phyloP scores from a whole-genome alignment of 768 basidiomycete species.

The Scleroderma citrinum region DNA sequence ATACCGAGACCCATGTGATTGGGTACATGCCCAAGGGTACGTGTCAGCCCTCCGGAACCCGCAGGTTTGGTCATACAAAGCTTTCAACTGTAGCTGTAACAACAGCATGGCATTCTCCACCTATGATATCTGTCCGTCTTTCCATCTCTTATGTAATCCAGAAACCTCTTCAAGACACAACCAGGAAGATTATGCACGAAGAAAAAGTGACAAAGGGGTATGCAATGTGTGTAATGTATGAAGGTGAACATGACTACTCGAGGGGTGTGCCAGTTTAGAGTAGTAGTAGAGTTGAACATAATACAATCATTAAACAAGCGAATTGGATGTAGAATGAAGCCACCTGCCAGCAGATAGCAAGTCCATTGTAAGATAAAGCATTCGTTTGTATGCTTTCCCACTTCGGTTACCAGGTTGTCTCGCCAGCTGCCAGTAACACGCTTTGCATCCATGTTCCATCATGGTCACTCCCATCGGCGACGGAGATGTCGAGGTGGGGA shows the following conservation, averaged over 20 bases:
- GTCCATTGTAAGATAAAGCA: too few species aligned
- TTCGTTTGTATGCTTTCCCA: too few species aligned
- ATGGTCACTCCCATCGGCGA: constrained; percentile 34
- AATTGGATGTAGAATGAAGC: constrained; percentile 5
- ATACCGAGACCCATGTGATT: too few species aligned
- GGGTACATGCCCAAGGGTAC: too few species aligned
- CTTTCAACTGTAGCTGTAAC: too few species aligned
- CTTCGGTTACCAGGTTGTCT: constrained; percentile 28
- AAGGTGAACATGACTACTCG: constrained; percentile 3
- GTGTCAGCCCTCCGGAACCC: too few species aligned
- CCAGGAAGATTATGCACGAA: too few species aligned
- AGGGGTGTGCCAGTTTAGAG: not conserved
- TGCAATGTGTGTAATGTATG: constrained; percentile 12
- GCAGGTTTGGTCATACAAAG: too few species aligned
- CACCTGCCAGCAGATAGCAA: constrained; percentile 30
- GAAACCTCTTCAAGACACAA: too few species aligned
- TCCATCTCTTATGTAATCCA: too few species aligned
- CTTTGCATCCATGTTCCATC: constrained; percentile 69
- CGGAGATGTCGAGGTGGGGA: constrained; percentile 21
- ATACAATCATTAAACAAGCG: constrained; percentile 7
- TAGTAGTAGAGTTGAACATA: not conserved
- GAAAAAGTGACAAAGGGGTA: constrained; percentile 21
- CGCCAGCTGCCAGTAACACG: constrained; percentile 66
- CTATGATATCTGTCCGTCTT: too few species aligned
- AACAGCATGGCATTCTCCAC: too few species aligned